Conservation (phyloP, 345 rosid genomes). For the Gossypium anomalum region DNA sequence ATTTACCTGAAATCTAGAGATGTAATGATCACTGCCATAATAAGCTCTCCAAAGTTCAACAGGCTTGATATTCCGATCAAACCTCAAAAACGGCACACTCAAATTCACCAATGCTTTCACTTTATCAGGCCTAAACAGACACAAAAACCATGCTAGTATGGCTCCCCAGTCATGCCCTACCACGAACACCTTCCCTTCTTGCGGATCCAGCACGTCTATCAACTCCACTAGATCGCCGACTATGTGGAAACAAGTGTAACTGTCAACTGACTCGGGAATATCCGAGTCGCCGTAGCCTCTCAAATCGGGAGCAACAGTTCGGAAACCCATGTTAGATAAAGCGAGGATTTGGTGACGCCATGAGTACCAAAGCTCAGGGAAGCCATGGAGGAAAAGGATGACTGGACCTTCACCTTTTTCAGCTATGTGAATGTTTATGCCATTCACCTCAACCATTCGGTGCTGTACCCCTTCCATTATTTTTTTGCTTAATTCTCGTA, state of each 20-base stretch:
- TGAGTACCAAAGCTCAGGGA: slow-evolving; percentile 73
- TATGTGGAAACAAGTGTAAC: slow-evolving; percentile 45
- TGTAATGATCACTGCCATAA: background rate
- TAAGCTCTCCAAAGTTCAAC: background rate
- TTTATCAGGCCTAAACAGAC: slow-evolving; percentile 51
- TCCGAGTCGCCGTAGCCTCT: slow-evolving; percentile 59
- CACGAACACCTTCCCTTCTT: slow-evolving; percentile 45
- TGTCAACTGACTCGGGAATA: slow-evolving; percentile 34
- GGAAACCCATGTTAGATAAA: slow-evolving; percentile 51
- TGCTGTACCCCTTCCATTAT: slow-evolving; percentile 12
- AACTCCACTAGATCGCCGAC: slow-evolving; percentile 47
- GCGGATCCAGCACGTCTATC: slow-evolving; percentile 22
- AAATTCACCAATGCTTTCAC: slow-evolving; percentile 44
- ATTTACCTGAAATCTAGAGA: background rate
- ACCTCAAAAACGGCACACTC: slow-evolving; percentile 34
- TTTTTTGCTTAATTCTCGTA: too few relatives aligned
- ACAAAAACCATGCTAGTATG: slow-evolving; percentile 39
- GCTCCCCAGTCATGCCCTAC: slow-evolving; percentile 77
- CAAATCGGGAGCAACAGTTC: slow-evolving; percentile 61
- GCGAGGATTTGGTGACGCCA: slow-evolving; percentile 65
- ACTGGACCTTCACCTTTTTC: slow-evolving; percentile 61
- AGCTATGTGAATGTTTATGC: slow-evolving; percentile 32
- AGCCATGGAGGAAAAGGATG: slow-evolving; percentile 61
- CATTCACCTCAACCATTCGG: slow-evolving; percentile 8
- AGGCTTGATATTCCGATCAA: background rate